Evolutionary conservation across 495 filamentous ascomycete genomes (phyloP), one percentile per base, ranked within the genome.

Genomic region (Aspergillus leporis): DNA sequence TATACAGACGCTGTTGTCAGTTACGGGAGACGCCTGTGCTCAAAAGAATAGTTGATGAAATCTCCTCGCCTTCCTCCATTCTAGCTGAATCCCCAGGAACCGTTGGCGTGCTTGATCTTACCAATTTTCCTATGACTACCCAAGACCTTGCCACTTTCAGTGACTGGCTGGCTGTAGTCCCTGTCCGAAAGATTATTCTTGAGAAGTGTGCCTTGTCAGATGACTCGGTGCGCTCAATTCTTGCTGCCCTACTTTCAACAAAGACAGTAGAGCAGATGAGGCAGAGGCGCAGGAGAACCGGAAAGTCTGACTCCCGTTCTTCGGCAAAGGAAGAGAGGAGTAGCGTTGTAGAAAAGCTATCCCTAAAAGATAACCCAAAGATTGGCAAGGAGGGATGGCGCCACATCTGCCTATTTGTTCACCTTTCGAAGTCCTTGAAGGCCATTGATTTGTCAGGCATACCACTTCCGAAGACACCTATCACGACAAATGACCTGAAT

Each of bases 1-100:
- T 98, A 70, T 98, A 98, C 71, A 84, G 92, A 51, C 84, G 94
- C 55, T 98, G 94, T 69, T 98, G 94, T 66, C 93, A 97, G 66
- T 77, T 98, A 23, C 80, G 94, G 60, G 94, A 98, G 74, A 93
- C 92, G 0, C 90, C 90, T 1, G 90, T 96, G 38, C 77, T 98
- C 22, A 92, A 92, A 66, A 90, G 87, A 63, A 88, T 98, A 36
- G 90, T 87, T 16, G 90, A 93, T 58, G 91, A 97, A 66, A 88
- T 98, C 21, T 81, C 82, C n/a, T 83, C 85, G 19, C 81, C 87
- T 36, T 79, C 81, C 8, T 86, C 86, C 23, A 83, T 77, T 19
- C 72, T 85, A 3, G 73, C 78, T 8, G 78, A 85, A 62, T 77
- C 77, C 28, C 83, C 86, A 1, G 91, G 92, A 10, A 81, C 91